A percentile compares a stretch with the other conserved stretches of the same genome.
These are phyloP conservation scores for Emmonsiellopsis sp. DNA, from an alignment of 2,329 filamentous ascomycete species.

Conservation along the genomic window DNA sequence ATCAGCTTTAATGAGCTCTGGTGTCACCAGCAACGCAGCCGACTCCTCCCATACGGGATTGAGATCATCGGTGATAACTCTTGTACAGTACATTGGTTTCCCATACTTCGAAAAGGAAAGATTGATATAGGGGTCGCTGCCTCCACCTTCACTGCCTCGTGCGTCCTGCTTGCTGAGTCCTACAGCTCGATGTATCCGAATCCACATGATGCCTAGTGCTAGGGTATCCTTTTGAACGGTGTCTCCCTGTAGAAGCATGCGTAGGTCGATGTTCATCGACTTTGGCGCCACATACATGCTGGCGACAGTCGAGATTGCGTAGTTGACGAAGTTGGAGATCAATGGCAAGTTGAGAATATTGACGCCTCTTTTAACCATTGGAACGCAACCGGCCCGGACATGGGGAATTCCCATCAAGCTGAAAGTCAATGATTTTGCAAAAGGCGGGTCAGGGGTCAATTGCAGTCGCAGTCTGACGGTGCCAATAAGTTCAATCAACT, in stretches of 20 bases:
- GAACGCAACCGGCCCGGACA: constrained; percentile 78
- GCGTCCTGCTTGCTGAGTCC: constrained; percentile 87
- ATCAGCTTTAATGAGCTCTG: constrained; percentile 84
- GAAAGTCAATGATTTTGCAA: constrained; percentile 83
- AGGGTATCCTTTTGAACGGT: constrained; percentile 79
- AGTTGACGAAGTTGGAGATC: constrained; percentile 95
- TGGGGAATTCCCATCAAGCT: constrained; percentile 92
- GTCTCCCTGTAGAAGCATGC: constrained; percentile 84
- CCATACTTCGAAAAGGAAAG: constrained; percentile 92
- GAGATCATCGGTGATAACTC: constrained; percentile 88
- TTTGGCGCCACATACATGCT: constrained; percentile 93
- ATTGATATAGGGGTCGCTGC: constrained; percentile 92
- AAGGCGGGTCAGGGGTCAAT: constrained; percentile 83
- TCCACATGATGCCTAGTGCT: constrained; percentile 81
- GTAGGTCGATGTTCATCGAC: constrained; percentile 82
- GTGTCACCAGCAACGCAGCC: constrained; percentile 73
- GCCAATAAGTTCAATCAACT: constrained; percentile 81
- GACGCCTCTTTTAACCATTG: constrained; percentile 82
- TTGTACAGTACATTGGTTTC: constrained; percentile 95
- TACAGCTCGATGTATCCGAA: constrained; percentile 79
- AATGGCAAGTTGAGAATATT: constrained; percentile 87
- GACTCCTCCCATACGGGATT: constrained; percentile 91
- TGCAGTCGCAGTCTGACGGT: constrained; percentile 76
- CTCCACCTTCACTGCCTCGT: constrained; percentile 72
- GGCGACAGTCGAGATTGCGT: constrained; percentile 77